Base-by-base conservation (phyloP, 768 basidiomycete species). In the Cystofilobasidium ferigula region DNA sequence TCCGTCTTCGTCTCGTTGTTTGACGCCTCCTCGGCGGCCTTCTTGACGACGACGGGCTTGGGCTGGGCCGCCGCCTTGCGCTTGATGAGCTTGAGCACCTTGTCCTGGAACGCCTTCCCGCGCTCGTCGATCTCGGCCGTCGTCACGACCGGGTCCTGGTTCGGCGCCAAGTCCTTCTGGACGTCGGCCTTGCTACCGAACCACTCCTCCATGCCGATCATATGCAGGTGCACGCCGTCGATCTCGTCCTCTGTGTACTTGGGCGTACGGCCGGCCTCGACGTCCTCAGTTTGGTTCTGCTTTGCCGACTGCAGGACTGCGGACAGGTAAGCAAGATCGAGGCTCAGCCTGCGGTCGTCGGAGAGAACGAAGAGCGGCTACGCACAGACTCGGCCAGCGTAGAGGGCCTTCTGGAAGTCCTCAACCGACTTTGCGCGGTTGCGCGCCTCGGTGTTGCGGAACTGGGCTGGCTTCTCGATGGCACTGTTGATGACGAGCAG, bases 231-330 rank as follows among this genome's bases (percentile, higher is more conserved):
- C 22, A 98, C 84, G 2, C 74, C 79, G 63, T 86, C 85, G 20
- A 98, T 80, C 74, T 99, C 95, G n/a, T 85, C 87, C 20, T 79
- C 74, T 0, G 91, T 92, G 84, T 87, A 95, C 73, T 87, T 88
- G 2, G 71, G 69, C 5, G 14, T 70, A 64, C 7, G 69, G 2
- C 62, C 69, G 26, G 69, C 80, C 13, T 80, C 79, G 18, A 80
- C 77, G 70, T 88, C 87, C 3, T 77, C 76, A 2, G 88, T 88
- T 51, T 87, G 77, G 75, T 94, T 93, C 64, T 80, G 74, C 8
- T 80, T 80, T 28, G 93, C 92, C 61, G 90, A 87, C 0, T 80
- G 77, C 34, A 95, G 81, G 85, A 98, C 63, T 64, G 32, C 8
- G 32, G 35, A 22, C n/a, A n/a, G n/a, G n/a, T 22, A 24, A 16